A percentile compares a stretch with the other conserved stretches of the same genome.
These are phyloP conservation scores for Annulohypoxylon nitens DNA, from an alignment of 495 filamentous ascomycete species.

Conservation along the genomic window DNA sequence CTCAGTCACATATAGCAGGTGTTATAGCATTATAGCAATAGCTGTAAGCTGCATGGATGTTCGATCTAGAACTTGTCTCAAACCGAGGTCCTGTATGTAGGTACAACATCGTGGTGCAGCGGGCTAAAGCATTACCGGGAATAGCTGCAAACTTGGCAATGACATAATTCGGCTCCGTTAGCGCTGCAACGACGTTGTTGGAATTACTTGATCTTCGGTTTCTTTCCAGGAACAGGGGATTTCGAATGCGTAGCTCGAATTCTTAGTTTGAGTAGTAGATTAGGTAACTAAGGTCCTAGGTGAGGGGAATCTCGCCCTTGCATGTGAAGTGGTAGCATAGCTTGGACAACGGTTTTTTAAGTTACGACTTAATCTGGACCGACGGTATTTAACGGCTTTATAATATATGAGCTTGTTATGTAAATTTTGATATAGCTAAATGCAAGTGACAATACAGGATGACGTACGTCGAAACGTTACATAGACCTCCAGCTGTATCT, in stretches of 20 bases:
- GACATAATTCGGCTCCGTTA: slow-evolving; percentile 6
- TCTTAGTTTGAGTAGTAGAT: no score
- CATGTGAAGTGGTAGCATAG: no score
- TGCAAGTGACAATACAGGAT: neutral
- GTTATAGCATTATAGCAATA: neutral
- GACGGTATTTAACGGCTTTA: neutral
- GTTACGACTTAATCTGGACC: neutral
- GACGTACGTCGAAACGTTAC: neutral
- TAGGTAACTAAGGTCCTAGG: neutral
- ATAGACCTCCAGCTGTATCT: neutral
- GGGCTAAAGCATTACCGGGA: neutral
- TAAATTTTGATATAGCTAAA: neutral
- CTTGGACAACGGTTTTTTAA: neutral
- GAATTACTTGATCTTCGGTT: neutral
- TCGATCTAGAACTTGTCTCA: slow-evolving; percentile 20
- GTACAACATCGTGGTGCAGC: slow-evolving; percentile 17
- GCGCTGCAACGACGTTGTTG: slow-evolving; percentile 13
- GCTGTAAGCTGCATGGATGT: neutral
- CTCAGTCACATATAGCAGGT: neutral
- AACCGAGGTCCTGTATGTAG: slow-evolving; percentile 14
- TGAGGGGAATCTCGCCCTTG: neutral
- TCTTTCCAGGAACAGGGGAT: slow-evolving; percentile 5
- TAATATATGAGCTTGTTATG: neutral
- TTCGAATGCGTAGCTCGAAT: neutral
- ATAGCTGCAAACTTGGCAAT: neutral